Evolutionary conservation across 2,329 filamentous ascomycete species (phyloP).

Genomic region (Davidsoniella eucalypti): DNA sequence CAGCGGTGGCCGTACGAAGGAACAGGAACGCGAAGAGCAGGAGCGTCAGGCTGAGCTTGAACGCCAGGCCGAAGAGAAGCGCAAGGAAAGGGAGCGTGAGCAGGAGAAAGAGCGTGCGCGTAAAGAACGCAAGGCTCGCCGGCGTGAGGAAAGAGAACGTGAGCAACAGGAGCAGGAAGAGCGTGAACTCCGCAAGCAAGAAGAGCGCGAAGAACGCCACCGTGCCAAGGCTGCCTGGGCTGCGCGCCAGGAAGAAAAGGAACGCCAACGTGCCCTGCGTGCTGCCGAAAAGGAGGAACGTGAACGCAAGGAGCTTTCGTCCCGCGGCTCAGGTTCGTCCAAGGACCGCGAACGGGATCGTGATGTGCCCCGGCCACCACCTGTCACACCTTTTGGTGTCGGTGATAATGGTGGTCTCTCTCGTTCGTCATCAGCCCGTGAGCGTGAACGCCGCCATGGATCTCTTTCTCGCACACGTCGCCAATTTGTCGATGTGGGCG

Average conservation of each 20-base stretch:
- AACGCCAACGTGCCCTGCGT: conserved; percentile 6
- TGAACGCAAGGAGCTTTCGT: conserved; percentile 14
- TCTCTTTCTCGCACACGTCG: conserved; percentile 45
- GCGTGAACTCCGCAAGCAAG: conserved; percentile 7
- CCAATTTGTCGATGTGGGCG: conserved; percentile 43
- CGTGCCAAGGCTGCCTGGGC: not conserved
- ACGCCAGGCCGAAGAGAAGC: conserved; percentile 13
- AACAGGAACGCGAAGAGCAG: conserved; percentile 19
- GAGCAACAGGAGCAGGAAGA: conserved; percentile 1
- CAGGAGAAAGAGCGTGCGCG: conserved; percentile 2
- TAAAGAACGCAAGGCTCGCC: conserved; percentile 8
- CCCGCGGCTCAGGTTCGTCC: conserved; percentile 17
- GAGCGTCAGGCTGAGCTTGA: conserved; percentile 31
- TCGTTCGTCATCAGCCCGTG: conserved; percentile 44
- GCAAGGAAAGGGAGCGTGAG: conserved; percentile 28
- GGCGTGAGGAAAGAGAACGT: conserved; percentile 29
- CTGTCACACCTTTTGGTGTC: conserved; percentile 36
- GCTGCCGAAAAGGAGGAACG: conserved; percentile 45
- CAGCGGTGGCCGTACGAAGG: conserved; percentile 18
- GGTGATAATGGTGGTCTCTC: conserved; percentile 31
- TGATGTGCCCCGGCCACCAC: conserved; percentile 31
- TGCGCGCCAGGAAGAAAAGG: conserved; percentile 10
- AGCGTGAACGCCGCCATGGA: conserved; percentile 42
- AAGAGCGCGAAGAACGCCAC: conserved; percentile 4
- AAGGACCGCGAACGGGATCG: conserved; percentile 24